Conservation (phyloP, 345 rosid species). For the Citrus australasica region DNA sequence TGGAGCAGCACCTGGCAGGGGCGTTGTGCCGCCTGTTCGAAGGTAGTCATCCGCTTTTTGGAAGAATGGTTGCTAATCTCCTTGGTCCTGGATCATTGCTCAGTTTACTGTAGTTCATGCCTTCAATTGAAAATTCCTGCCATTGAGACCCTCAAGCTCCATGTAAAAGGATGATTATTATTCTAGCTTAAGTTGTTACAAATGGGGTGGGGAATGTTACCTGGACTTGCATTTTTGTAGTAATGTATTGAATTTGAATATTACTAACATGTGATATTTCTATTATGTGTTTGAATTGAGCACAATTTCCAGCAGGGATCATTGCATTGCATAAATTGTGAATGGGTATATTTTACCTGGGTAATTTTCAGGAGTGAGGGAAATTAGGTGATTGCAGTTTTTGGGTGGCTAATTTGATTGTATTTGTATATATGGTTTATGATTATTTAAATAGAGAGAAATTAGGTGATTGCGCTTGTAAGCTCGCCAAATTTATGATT, state of each 20-base stretch:
- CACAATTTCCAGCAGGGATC: background rate
- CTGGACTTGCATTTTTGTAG: constrained; percentile 1
- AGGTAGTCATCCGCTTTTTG: constrained; percentile 36
- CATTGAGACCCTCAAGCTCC: background rate
- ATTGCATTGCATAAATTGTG: background rate
- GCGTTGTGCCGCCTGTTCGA: constrained; percentile 69
- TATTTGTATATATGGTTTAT: background rate
- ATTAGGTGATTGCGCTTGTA: no score
- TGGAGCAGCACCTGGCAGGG: constrained; percentile 73
- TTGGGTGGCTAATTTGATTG: no score
- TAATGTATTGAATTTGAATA: background rate
- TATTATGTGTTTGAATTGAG: background rate
- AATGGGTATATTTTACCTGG: background rate
- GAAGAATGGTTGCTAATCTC: background rate
- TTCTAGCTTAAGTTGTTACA: background rate
- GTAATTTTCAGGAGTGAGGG: background rate
- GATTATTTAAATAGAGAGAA: background rate
- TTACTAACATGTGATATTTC: background rate
- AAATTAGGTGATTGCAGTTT: no score
- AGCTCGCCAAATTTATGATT: no score
- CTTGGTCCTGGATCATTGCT: background rate
- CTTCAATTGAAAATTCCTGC: background rate
- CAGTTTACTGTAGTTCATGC: background rate
- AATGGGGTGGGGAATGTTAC: background rate
- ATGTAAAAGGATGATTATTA: constrained; percentile 7